Evolutionary conservation across 129 eudicot genomes (phyloP).

Genomic region (Helianthus tuberosus): DNA sequence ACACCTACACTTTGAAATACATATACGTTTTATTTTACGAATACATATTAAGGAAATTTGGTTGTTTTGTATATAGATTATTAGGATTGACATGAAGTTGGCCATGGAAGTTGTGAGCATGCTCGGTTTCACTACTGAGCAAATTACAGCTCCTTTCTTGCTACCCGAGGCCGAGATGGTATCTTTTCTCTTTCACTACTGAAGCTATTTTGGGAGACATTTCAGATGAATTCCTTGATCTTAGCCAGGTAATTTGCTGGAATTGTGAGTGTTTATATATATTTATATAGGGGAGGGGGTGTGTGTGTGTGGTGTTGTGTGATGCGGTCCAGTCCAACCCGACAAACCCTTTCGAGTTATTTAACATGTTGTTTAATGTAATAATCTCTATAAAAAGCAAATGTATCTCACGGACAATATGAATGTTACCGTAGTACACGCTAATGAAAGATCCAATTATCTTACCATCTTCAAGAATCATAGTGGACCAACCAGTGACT

Average conservation of each 20-base stretch:
- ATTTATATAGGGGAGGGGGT: no score
- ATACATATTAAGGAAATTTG: background rate
- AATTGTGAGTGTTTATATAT: no score
- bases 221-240: conserved; percentile 97
- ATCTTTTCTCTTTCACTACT: conserved; percentile 27
- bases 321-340: no score
- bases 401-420: conserved; percentile 2
- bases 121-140: conserved; percentile 92
- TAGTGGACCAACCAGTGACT: conserved; percentile 87
- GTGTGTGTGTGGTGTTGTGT: no score
- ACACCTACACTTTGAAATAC: background rate
- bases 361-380: background rate
- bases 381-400: background rate
- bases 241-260: conserved; percentile 60
- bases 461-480: conserved; percentile 83
- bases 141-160: conserved; percentile 86
- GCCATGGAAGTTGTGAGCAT: conserved; percentile 95
- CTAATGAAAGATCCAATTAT: conserved; percentile 95
- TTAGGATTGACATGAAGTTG: conserved; percentile 92
- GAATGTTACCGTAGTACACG: conserved; percentile 70
- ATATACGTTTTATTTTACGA: background rate
- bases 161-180: conserved; percentile 99
- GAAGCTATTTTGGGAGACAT: conserved; percentile 94
- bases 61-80: conserved; percentile 55
- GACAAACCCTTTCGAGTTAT: background rate